Conservation (phyloP, 176 grass and related monocot genomes). For the Phoenix dactylifera region DNA sequence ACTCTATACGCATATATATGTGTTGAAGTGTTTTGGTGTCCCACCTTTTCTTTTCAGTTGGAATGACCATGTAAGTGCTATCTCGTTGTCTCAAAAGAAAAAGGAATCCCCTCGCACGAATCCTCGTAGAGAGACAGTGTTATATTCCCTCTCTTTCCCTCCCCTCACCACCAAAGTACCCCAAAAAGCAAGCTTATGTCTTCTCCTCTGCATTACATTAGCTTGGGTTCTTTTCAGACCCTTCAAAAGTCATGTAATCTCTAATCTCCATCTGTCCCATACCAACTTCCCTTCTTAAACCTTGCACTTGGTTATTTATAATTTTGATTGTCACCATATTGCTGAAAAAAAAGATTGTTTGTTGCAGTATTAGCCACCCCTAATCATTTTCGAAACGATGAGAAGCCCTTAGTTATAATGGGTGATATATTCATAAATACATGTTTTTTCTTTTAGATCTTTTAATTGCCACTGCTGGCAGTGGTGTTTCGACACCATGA, state of each 20-base stretch:
- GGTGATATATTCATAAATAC: no score
- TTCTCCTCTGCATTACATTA: neutral
- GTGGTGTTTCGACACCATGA: no score
- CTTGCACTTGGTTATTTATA: no score
- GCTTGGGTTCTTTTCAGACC: neutral
- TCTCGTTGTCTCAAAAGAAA: constrained; percentile 10
- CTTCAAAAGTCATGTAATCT: neutral
- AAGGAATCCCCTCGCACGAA: neutral
- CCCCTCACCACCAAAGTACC: neutral
- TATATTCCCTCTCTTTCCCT: neutral
- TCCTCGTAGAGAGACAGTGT: neutral
- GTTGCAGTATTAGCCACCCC: no score
- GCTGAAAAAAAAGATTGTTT: no score
- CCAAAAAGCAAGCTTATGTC: constrained; percentile 11
- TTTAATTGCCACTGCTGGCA: no score
- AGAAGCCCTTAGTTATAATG: no score
- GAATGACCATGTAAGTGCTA: neutral
- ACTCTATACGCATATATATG: no score
- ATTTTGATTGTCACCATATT: no score
- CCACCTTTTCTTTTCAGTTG: neutral
- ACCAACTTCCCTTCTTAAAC: neutral
- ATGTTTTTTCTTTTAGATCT: no score
- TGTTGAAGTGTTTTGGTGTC: neutral
- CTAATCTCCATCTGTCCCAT: neutral
- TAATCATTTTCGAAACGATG: no score